These are phyloP conservation scores for Plectranthus barbatus DNA, from an alignment of 257 asterid genomes.

Conservation along the genomic window DNA sequence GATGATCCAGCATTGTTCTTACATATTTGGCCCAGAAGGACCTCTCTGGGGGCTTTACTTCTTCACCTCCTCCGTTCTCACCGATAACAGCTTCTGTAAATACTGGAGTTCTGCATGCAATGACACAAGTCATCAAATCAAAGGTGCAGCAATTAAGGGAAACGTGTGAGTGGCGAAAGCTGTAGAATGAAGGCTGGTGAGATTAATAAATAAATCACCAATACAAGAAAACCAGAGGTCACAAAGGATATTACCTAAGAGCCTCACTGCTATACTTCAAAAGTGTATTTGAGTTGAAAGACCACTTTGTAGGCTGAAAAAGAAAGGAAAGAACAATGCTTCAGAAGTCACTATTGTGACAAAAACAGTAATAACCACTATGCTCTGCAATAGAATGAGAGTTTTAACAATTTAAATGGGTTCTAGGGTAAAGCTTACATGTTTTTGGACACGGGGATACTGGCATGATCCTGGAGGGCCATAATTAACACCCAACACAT, in stretches of 20 bases:
- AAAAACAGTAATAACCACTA: background rate
- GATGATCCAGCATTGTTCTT: constrained; percentile 25
- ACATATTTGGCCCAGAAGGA: constrained; percentile 98
- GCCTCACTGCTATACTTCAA: constrained; percentile 76
- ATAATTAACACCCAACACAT: constrained; percentile 80
- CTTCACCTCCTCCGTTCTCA: constrained; percentile 73
- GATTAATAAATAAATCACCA: background rate
- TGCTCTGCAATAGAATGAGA: background rate
- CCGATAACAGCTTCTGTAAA: constrained; percentile 61
- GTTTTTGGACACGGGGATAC: constrained; percentile 65
- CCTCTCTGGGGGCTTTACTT: constrained; percentile 65
- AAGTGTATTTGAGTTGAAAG: constrained; percentile 80
- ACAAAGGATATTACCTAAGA: constrained; percentile 47
- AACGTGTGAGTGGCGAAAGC: too few species aligned
- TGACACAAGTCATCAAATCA: background rate
- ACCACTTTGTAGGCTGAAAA: constrained; percentile 88
- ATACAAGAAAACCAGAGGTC: background rate
- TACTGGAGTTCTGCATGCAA: constrained; percentile 67
- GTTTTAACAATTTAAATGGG: background rate
- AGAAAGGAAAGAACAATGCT: constrained; percentile 6
- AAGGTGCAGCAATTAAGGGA: too few species aligned
- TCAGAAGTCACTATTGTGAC: background rate
- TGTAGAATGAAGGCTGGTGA: too few species aligned
- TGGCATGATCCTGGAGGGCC: constrained; percentile 90
- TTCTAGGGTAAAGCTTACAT: constrained; percentile 41